phyloP scores from a whole-genome alignment of 805 yeast genomes.

The Hanseniaspora lindneri region DNA sequence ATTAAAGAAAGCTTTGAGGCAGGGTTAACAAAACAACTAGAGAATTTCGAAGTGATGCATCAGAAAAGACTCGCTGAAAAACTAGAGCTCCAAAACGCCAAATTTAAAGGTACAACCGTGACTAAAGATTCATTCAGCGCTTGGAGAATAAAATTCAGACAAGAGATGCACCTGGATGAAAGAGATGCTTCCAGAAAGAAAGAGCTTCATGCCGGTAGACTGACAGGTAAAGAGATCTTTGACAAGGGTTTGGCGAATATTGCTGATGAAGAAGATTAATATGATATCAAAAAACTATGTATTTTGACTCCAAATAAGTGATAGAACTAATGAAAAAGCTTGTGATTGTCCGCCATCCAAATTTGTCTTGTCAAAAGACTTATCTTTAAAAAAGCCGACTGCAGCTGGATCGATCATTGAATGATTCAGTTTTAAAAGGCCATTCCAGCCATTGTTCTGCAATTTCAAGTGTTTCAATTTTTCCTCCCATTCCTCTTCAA shows the following conservation, averaged over 20 bases:
- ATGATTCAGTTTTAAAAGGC: conserved; percentile 56
- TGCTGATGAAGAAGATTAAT: conserved; percentile 42
- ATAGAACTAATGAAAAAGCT: conserved; percentile 59
- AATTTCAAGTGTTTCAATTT: conserved; percentile 35
- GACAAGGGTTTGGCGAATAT: conserved; percentile 77
- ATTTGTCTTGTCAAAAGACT: conserved; percentile 40
- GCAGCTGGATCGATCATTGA: conserved; percentile 60
- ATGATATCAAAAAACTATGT: too few relatives aligned
- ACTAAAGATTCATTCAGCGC: conserved; percentile 57
- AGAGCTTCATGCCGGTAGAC: conserved; percentile 57
- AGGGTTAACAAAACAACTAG: conserved; percentile 48
- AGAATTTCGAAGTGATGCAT: conserved; percentile 41
- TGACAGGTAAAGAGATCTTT: conserved; percentile 81
- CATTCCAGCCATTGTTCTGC: conserved; percentile 60
- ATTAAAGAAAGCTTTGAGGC: conserved; percentile 74
- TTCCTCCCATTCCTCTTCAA: conserved; percentile 51
- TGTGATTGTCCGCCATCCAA: conserved; percentile 78
- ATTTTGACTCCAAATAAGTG: conserved; percentile 5
- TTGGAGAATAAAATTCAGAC: conserved; percentile 66
- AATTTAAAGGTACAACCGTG: conserved; percentile 82
- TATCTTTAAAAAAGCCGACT: conserved; percentile 47
- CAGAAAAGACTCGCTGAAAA: conserved; percentile 48
- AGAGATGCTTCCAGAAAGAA: conserved; percentile 41
- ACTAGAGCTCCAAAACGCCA: conserved; percentile 77
- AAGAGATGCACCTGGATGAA: conserved; percentile 59